Evolutionary conservation across 1,284 basidiomycete species (phyloP).

Genomic region (Sporisorium iseilematis-ciliati): DNA sequence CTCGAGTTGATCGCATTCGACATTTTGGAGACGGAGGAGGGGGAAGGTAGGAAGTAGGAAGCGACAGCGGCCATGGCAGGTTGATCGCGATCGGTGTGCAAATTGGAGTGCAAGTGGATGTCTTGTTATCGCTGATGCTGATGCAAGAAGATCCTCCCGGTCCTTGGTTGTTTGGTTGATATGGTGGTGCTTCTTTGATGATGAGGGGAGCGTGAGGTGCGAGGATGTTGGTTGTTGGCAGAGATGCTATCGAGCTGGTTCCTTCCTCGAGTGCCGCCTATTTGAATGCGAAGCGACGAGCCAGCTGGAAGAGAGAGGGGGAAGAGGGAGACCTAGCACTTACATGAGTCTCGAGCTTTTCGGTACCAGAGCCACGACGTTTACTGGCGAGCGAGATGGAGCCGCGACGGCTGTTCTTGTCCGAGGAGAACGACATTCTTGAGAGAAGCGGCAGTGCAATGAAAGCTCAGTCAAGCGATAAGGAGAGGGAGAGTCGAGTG

Average conservation of each 20-base stretch:
- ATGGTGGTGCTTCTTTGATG: not conserved
- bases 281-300: not conserved
- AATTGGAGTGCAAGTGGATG: not conserved
- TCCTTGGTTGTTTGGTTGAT: not conserved
- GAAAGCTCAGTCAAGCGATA: not conserved
- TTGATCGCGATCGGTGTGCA: too few species aligned
- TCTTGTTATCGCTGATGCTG: not conserved
- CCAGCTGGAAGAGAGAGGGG: not conserved
- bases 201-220: not conserved
- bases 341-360: constrained; percentile 60
- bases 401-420: constrained; percentile 43
- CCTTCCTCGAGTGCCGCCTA: not conserved
- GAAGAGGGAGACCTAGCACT: constrained; percentile 13
- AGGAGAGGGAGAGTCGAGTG: too few species aligned
- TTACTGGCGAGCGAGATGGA: constrained; percentile 48
- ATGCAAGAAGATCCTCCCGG: not conserved
- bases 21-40: constrained; percentile 15
- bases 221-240: not conserved
- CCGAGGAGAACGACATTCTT: constrained; percentile 50
- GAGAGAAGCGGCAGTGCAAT: not conserved
- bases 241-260: not conserved
- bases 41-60: not conserved
- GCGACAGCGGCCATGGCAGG: constrained; percentile 15
- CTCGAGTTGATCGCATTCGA: constrained; percentile 23
- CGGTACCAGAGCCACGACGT: constrained; percentile 60